These are phyloP conservation scores for Heterobasidion parviporum DNA, from an alignment of 1,284 basidiomycete genomes.

Conservation along the genomic window DNA sequence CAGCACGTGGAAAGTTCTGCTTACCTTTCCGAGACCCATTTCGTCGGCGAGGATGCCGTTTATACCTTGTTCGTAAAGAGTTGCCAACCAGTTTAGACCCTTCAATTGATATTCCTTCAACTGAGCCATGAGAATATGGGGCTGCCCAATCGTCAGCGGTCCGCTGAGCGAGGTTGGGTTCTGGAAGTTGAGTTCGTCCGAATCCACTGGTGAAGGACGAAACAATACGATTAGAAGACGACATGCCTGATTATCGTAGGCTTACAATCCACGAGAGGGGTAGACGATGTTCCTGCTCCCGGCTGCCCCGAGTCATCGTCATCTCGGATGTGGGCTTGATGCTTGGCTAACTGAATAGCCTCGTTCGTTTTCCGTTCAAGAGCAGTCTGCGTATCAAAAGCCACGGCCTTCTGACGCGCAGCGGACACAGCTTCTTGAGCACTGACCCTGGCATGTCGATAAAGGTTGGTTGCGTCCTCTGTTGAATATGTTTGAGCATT, in stretches of 20 bases:
- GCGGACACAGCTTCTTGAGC: constrained; percentile 86
- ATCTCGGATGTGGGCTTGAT: constrained; percentile 51
- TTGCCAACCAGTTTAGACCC: constrained; percentile 97
- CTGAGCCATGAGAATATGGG: constrained; percentile 94
- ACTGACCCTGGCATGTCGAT: constrained; percentile 82
- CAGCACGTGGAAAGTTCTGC: constrained; percentile 9
- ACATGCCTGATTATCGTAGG: constrained; percentile 7
- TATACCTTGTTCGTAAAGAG: constrained; percentile 98
- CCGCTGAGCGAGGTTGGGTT: constrained; percentile 94
- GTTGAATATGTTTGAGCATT: not conserved
- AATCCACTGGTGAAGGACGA: constrained; percentile 56
- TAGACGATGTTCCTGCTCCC: constrained; percentile 11
- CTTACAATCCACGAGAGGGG: constrained; percentile 63
- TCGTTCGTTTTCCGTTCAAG: constrained; percentile 78
- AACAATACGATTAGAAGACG: constrained; percentile 4
- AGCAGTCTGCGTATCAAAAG: constrained; percentile 81
- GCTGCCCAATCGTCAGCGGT: constrained; percentile 82
- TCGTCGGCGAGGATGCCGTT: constrained; percentile 98
- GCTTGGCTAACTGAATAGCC: constrained; percentile 59
- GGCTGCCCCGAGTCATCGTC: constrained; percentile 27
- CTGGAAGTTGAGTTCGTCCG: constrained; percentile 98
- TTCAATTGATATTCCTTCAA: constrained; percentile 99
- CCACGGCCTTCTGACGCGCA: constrained; percentile 74
- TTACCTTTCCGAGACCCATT: constrained; percentile 93
- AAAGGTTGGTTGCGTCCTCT: constrained; percentile 91